A percentile compares a stretch with the other conserved stretches of the same genome.
Conservation (phyloP, 495 filamentous ascomycete genomes). For the Hypoxylon fragiforme region DNA sequence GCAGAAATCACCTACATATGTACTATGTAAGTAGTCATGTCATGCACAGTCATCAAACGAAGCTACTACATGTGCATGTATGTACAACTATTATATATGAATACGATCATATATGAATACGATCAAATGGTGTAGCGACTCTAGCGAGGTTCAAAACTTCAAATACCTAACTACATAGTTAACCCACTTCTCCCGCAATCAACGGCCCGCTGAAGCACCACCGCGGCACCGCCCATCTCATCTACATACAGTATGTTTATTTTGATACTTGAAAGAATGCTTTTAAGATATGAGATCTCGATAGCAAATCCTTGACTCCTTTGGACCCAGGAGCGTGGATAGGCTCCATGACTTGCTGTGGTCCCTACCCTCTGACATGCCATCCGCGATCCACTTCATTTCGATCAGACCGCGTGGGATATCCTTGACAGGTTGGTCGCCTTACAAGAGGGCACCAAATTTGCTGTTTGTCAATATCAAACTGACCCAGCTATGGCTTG, state of each 20-base stretch:
- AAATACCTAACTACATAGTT: no score
- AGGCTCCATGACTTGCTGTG: conserved; percentile 10
- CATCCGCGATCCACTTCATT: conserved; percentile 9
- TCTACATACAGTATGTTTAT: no score
- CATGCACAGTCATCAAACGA: background rate
- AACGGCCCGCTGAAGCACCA: conserved; percentile 1
- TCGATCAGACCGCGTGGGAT: background rate
- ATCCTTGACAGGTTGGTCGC: background rate
- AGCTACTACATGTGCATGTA: no score
- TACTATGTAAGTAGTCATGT: background rate
- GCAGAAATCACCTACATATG: background rate
- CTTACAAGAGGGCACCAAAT: no score
- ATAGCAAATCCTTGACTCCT: conserved; percentile 2
- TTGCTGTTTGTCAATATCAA: background rate
- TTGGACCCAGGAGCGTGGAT: conserved; percentile 9
- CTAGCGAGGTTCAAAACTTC: no score
- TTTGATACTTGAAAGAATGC: no score
- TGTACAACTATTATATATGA: no score
- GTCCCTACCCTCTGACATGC: background rate
- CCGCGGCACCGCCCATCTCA: background rate
- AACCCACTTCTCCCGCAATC: conserved; percentile 5
- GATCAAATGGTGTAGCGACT: no score
- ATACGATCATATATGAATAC: no score
- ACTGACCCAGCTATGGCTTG: no score
- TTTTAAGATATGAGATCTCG: conserved; percentile 13